These are phyloP conservation scores for Wilcoxina mikolae DNA, from an alignment of 495 filamentous ascomycete species.

Conservation along the genomic window DNA sequence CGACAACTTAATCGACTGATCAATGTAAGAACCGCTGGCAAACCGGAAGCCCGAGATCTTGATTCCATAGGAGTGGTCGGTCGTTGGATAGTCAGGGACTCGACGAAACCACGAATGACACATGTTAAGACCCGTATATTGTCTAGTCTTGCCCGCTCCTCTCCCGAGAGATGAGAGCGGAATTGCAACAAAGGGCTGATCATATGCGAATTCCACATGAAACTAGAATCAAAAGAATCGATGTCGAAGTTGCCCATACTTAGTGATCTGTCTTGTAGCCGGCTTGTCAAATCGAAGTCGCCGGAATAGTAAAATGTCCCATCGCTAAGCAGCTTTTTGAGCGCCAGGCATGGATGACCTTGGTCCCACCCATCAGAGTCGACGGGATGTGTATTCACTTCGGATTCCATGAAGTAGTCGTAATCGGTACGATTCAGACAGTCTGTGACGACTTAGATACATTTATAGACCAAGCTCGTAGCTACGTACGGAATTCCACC, in stretches of 20 bases:
- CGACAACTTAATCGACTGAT: conserved; percentile 85
- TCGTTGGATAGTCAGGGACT: conserved; percentile 65
- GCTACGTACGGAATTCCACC: conserved; percentile 64
- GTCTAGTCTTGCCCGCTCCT: conserved; percentile 63
- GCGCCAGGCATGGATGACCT: conserved; percentile 71
- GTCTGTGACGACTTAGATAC: conserved; percentile 33
- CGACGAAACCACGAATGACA: conserved; percentile 83
- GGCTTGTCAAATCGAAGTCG: conserved; percentile 89
- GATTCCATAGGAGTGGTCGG: conserved; percentile 35
- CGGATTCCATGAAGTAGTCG: conserved; percentile 51
- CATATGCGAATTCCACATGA: conserved; percentile 98
- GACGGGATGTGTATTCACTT: conserved; percentile 39
- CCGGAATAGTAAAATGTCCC: conserved; percentile 98
- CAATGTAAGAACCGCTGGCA: conserved; percentile 69
- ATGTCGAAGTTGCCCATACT: conserved; percentile 55
- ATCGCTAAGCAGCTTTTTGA: conserved; percentile 82
- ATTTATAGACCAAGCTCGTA: neutral
- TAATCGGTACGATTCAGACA: conserved; percentile 75
- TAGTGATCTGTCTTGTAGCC: conserved; percentile 74
- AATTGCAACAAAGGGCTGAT: conserved; percentile 82
- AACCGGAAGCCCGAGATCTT: conserved; percentile 46
- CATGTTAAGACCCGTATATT: conserved; percentile 76
- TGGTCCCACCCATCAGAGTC: conserved; percentile 44
- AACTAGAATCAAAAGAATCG: conserved; percentile 71
- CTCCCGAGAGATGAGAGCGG: conserved; percentile 56